Evolutionary conservation across 2,329 filamentous ascomycete genomes (phyloP), one percentile per base, ranked within the genome.

Genomic region (Gliomastix tumulicola): DNA sequence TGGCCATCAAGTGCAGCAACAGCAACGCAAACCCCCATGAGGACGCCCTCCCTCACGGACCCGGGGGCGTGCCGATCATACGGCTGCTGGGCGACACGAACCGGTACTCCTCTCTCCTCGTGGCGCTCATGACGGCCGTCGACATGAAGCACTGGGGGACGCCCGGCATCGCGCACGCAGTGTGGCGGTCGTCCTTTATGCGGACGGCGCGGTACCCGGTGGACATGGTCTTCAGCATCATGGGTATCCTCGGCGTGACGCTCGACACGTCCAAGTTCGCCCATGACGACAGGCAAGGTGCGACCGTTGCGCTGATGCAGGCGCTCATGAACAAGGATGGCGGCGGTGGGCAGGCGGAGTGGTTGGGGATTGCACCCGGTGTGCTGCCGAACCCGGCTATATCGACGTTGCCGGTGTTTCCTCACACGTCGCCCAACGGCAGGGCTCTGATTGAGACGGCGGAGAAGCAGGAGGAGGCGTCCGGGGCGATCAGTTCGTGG

Each of bases 311-410:
- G 2, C 53, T 78, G 1, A 74, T 74, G 0, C 74, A 72, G 35
- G 66, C 78, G 2, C 58, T 79, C 0, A 74, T 79, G 48, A 64
- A 78, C 4, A 74, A 78, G 39, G n/a, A n/a, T n/a, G n/a, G n/a
- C n/a, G n/a, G n/a, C n/a, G 74, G 79, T 50, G 74, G 74, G 1
- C 78, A 78, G 41, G 50, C 54, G 0, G 46, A 61, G 19, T 77
- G 74, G 44, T 47, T 79, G 4, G 54, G 78, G n/a, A 59, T 70
- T 23, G 75, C 79, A 30, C 57, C 79, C 5, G 58, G 79, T 0
- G 63, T 79, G 51, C 44, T 49, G 1, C 56, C 60, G 9, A 78
- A 79, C 42, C 63, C 65, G 2, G 74, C 74, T 0, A 52, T 79
- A 2, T 68, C 63, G 0, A 73, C 67, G 43, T 65, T 38, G 12